Evolutionary conservation across 192 early-diverging fungal genomes (phyloP), one percentile per base, ranked within the genome.

Genomic region (Podila epigama): DNA sequence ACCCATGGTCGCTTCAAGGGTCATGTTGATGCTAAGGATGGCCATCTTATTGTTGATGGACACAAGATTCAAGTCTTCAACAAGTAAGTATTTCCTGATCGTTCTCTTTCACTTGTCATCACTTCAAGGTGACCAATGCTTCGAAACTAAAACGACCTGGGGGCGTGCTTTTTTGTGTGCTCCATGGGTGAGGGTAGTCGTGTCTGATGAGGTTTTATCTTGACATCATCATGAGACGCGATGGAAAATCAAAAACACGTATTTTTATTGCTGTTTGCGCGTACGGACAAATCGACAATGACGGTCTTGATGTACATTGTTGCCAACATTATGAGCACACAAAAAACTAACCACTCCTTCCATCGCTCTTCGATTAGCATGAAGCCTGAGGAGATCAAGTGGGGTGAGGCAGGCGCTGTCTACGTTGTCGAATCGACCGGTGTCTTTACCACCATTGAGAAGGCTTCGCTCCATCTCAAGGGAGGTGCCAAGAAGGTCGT

Each of bases 381-480:
- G 70, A 87, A 94, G 84, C 96, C 96, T 68, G 84, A 85, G 15
- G 86, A 92, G 44, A 98, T 99, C 84, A 92, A 91, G 53, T 99
- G 97, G 97, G 92, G 90, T 42, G 63, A 69, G 25, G 75, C 82
- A 29, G 90, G 92, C 51, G 97, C 92, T 52, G 89, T 90, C 50
- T 97, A 98, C 87, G 89, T 99, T 63, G 91, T 99, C 84, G 97
- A 99, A 85, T 99, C 97, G 32, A 99, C 97, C 66, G 96, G 96
- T 87, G 93, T 97, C 63, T 99, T 99, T 87, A 97, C 96, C 83
- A 92, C 93, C 65, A 87, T 83, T 51, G 96, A 96, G 2, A 93
- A 93, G 86, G 95, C 94, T 40, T 79, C 70, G 4, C 84, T 85
- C 61, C 97, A 99, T 82, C 81, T 99, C 63, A 83, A 89, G 68